Evolutionary conservation across 345 rosid species (phyloP).

Genomic region (Lepidium aucheri): DNA sequence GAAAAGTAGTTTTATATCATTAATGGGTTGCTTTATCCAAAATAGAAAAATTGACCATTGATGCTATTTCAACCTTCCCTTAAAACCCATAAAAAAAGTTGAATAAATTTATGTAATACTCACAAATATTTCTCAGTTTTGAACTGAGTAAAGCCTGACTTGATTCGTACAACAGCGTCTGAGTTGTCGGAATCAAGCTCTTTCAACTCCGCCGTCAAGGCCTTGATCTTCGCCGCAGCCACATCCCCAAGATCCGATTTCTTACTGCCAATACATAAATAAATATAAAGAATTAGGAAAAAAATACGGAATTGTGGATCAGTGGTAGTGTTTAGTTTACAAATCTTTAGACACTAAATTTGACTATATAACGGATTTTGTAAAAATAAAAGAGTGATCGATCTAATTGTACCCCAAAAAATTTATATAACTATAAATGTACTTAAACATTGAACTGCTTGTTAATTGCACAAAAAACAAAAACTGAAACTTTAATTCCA

Average conservation of each 20-base stretch:
- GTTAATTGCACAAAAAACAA: too few species aligned
- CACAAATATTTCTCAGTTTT: conserved; percentile 75
- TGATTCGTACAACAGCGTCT: conserved; percentile 53
- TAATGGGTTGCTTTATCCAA: conserved; percentile 1
- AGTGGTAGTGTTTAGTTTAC: too few species aligned
- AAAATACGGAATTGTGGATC: not conserved
- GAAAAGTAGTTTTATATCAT: not conserved
- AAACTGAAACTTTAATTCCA: too few species aligned
- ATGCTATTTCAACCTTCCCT: conserved; percentile 2
- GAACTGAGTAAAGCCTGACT: conserved; percentile 67
- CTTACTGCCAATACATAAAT: conserved; percentile 36
- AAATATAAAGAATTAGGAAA: not conserved
- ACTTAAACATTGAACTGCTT: too few species aligned
- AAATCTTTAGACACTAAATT: too few species aligned
- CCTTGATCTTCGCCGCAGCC: conserved; percentile 80
- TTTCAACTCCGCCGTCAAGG: conserved; percentile 66
- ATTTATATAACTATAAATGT: too few species aligned
- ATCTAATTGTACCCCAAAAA: too few species aligned
- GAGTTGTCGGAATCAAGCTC: conserved; percentile 32
- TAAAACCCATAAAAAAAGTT: not conserved
- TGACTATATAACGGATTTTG: too few species aligned
- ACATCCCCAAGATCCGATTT: conserved; percentile 52
- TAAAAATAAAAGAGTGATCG: too few species aligned
- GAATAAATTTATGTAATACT: conserved; percentile 1
- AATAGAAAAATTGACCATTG: not conserved